Evolutionary conservation across 169 alveolate genomes (phyloP), one percentile per base, ranked within the genome.

Genomic region (Cytauxzoon felis): DNA sequence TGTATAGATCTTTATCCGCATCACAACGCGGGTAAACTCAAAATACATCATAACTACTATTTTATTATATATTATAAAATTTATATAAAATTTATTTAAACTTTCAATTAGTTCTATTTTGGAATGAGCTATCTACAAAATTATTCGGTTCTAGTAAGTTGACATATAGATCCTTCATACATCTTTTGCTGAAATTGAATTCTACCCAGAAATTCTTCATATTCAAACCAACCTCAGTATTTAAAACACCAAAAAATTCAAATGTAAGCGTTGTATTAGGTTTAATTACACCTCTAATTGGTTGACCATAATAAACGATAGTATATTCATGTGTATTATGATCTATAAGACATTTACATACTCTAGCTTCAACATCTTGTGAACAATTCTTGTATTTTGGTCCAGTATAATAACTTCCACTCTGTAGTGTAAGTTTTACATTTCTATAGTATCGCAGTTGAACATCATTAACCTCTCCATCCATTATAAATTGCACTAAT

Each of bases 121-220:
- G 16, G 33, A 29, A 23, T 6, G 34, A 21, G 54, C 33, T 18
- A 5, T 27, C 34, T 24, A n/a, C 24, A 9, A 29, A n/a, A 24
- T 36, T 43, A 1, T 41, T n/a, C 11, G 69, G 56, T 42, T 59
- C 38, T 43, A 59, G 33, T 38, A 59, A 16, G 9, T 59, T 58
- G 24, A 59, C 69, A 6, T 13, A 27, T 3, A 54, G 49, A 16
- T 54, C 36, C 19, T 54, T 54, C 19, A 29, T 23, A 27, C 64
- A 54, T 21, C 24, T 24, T 30, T 50, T 50, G 1, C 3, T 29
- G 18, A 54, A 21, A 38, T 54, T 50, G 6, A 54, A 54, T 11
- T 54, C 41, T 11, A 54, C 27, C 64, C 64, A 54, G 64, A 54
- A 54, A 7, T 19, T n/a, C 9, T 54, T 50, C 64, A 54, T 54